These are phyloP conservation scores for Candida buenavistaensis DNA, from an alignment of 1,139 yeast species.

Conservation along the genomic window DNA sequence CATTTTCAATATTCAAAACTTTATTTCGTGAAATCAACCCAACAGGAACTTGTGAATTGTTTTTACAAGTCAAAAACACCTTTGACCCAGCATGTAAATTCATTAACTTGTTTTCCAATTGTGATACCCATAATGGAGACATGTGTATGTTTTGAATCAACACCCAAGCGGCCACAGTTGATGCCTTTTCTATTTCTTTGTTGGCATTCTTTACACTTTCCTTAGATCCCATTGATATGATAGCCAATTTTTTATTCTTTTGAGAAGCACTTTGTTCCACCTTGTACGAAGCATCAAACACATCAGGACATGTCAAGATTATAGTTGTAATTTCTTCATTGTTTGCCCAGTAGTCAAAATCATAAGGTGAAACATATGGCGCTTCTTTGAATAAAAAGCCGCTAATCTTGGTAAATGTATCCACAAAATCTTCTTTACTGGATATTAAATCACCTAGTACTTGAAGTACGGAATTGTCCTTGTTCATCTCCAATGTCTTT, in stretches of 20 bases:
- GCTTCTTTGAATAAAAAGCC: constrained; percentile 8
- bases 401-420: constrained; percentile 13
- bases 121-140: constrained; percentile 62
- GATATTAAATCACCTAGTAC: constrained; percentile 11
- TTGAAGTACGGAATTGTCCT: constrained; percentile 20
- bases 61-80: constrained; percentile 60
- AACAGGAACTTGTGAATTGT: constrained; percentile 52
- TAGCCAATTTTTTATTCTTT: constrained; percentile 24
- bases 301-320: constrained; percentile 59
- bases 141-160: constrained; percentile 77
- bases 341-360: constrained; percentile 22
- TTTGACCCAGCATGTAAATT: constrained; percentile 37
- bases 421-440: constrained; percentile 13
- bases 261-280: constrained; percentile 46
- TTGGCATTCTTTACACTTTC: constrained; percentile 66
- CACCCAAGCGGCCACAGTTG: constrained; percentile 61
- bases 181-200: constrained; percentile 47
- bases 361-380: constrained; percentile 14
- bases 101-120: constrained; percentile 48
- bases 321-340: constrained; percentile 31
- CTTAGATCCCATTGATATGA: constrained; percentile 73
- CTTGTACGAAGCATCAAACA: constrained; percentile 65
- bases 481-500: constrained; percentile 13
- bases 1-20: constrained; percentile 58
- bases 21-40: constrained; percentile 50